These are phyloP conservation scores for Cunninghamia lanceolata DNA, from an alignment of 75 land plant species.

Conservation along the genomic window DNA sequence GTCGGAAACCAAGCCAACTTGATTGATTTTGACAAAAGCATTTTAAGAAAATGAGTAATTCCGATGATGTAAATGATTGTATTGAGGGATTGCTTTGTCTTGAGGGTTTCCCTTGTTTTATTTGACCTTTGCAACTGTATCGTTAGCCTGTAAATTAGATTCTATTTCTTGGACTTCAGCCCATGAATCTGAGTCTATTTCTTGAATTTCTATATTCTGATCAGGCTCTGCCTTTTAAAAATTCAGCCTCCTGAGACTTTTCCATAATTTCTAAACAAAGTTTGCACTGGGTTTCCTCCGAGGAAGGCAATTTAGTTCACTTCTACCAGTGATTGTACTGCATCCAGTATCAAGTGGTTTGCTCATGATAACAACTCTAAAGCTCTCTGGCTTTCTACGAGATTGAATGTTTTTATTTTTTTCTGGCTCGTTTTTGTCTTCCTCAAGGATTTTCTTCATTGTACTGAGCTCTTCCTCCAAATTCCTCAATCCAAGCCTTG, in stretches of 20 bases:
- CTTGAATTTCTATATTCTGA: background rate
- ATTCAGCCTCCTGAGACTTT: background rate
- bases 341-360: background rate
- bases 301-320: background rate
- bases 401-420: background rate
- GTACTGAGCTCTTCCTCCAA: slow-evolving; percentile 26
- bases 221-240: background rate
- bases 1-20: background rate
- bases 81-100: background rate
- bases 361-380: background rate
- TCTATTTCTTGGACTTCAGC: no score
- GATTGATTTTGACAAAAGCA: background rate
- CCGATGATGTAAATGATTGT: background rate
- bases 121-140: background rate
- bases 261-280: background rate
- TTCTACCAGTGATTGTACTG: background rate
- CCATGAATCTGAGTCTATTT: background rate
- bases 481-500: slow-evolving; percentile 22
- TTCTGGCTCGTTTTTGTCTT: background rate
- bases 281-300: background rate
- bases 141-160: background rate
- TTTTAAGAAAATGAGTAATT: background rate
- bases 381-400: background rate
- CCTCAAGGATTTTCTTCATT: slow-evolving; percentile 15
- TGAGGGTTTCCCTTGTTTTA: background rate